A percentile compares a stretch with the other conserved stretches of the same genome.
Conservation (phyloP, 768 basidiomycete genomes). For the Suillus cothurnatus region DNA sequence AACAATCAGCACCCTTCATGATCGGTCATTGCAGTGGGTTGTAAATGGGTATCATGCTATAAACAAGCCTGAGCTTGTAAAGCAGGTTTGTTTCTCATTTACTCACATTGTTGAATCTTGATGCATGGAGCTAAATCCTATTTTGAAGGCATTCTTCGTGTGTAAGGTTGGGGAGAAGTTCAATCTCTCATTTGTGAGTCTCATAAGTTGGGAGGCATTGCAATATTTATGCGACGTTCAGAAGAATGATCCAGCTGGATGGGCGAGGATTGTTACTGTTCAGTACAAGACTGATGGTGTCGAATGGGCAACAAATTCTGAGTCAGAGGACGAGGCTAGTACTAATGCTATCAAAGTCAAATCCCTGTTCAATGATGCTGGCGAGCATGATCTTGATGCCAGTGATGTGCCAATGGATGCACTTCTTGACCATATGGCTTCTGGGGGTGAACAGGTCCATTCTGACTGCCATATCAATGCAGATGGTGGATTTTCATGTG, state of each 20-base stretch:
- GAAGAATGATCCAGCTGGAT: background rate
- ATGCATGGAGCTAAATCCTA: background rate
- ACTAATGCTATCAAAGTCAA: background rate
- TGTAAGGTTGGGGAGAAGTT: background rate
- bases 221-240: background rate
- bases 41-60: background rate
- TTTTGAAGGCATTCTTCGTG: background rate
- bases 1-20: background rate
- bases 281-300: no score
- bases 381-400: background rate
- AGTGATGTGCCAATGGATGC: background rate
- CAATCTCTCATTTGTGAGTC: background rate
- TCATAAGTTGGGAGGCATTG: background rate
- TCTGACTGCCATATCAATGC: no score
- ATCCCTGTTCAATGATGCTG: background rate
- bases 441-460: background rate
- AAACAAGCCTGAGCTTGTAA: background rate
- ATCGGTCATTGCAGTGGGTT: background rate
- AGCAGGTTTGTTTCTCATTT: background rate
- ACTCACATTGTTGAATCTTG: background rate
- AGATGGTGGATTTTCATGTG: background rate
- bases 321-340: background rate
- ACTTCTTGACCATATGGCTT: conserved; percentile 1
- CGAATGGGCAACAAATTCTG: background rate
- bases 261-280: no score